A percentile compares a stretch with the other conserved stretches of the same genome.
phyloP scores from a whole-genome alignment of 2,329 filamentous ascomycete species.

The Calonectria montana region DNA sequence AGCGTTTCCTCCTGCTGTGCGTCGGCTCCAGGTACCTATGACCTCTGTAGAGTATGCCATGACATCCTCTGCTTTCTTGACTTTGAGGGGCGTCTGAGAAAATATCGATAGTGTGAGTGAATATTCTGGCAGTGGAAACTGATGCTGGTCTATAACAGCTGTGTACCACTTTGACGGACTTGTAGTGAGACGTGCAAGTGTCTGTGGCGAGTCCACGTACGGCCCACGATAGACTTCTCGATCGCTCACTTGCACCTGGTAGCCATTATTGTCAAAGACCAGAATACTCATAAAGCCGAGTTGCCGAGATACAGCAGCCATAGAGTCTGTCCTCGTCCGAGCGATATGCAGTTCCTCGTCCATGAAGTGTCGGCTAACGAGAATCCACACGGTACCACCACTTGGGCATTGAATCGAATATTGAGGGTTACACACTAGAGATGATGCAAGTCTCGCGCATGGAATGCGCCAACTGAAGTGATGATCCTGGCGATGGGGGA shows the following conservation, averaged over 20 bases:
- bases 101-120: conserved; percentile 91
- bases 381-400: conserved; percentile 79
- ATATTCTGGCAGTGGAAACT: conserved; percentile 77
- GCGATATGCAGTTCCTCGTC: conserved; percentile 72
- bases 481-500: conserved; percentile 83
- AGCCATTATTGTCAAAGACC: conserved; percentile 78
- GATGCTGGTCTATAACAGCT: conserved; percentile 81
- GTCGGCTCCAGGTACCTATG: conserved; percentile 77
- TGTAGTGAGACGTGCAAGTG: conserved; percentile 75
- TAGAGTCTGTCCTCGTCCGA: conserved; percentile 54
- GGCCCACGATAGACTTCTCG: conserved; percentile 78
- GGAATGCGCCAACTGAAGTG: conserved; percentile 87
- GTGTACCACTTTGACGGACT: conserved; percentile 59
- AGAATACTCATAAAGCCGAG: conserved; percentile 90
- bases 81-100: conserved; percentile 70
- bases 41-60: conserved; percentile 70
- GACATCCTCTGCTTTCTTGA: conserved; percentile 71
- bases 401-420: conserved; percentile 73
- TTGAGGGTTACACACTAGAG: conserved; percentile 74
- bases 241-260: conserved; percentile 79
- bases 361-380: conserved; percentile 88
- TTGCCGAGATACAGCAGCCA: conserved; percentile 61
- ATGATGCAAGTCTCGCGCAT: conserved; percentile 61
- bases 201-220: conserved; percentile 96
- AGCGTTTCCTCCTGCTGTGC: conserved; percentile 87